A percentile compares a stretch with the other conserved stretches of the same genome.
Evolutionary conservation across 1,139 yeast species (phyloP).

Genomic region (Diutina catenulata): DNA sequence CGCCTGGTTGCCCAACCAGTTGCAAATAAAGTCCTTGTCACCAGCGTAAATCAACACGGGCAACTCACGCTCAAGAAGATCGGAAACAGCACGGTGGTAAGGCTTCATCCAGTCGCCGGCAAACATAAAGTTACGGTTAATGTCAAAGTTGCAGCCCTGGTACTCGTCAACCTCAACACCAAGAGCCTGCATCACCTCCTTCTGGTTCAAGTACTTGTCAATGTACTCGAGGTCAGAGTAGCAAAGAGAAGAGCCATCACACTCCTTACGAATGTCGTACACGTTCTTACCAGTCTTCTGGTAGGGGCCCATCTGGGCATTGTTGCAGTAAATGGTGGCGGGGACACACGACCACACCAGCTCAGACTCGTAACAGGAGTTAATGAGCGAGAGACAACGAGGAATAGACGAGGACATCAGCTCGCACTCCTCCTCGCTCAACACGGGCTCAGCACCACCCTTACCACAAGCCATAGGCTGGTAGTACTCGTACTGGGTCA

Average conservation of each 20-base stretch:
- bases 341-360: constrained; percentile 90
- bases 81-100: constrained; percentile 53
- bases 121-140: constrained; percentile 71
- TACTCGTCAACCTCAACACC: constrained; percentile 87
- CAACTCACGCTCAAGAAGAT: constrained; percentile 42
- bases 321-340: constrained; percentile 84
- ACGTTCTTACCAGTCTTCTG: constrained; percentile 86
- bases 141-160: constrained; percentile 77
- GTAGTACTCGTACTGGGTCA: constrained; percentile 77
- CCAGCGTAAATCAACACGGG: constrained; percentile 77
- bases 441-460: constrained; percentile 79
- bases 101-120: constrained; percentile 94
- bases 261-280: constrained; percentile 80
- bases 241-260: constrained; percentile 64
- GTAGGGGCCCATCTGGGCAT: constrained; percentile 78
- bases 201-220: constrained; percentile 57
- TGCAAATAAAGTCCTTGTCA: constrained; percentile 78
- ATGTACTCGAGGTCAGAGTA: constrained; percentile 61
- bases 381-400: constrained; percentile 70
- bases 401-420: constrained; percentile 63
- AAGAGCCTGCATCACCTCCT: constrained; percentile 60
- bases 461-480: constrained; percentile 97
- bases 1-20: constrained; percentile 82
- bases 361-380: constrained; percentile 67
- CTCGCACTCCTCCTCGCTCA: constrained; percentile 70